A percentile compares a stretch with the other conserved stretches of the same genome.
Evolutionary conservation across 2,329 filamentous ascomycete genomes (phyloP).

Genomic region (Penicillium crustosum): DNA sequence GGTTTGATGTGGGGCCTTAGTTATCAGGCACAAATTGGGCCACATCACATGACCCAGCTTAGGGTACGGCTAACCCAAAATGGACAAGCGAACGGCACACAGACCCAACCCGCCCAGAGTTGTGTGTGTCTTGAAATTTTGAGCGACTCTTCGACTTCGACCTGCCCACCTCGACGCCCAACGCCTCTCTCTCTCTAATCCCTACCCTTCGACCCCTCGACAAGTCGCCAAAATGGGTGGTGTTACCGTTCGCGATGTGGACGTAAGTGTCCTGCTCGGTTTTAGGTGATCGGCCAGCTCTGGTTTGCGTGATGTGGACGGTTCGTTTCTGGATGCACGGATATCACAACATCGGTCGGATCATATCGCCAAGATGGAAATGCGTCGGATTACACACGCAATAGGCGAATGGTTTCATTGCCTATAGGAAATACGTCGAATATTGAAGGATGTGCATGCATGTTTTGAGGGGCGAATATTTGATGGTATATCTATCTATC

Average conservation of each 20-base stretch:
- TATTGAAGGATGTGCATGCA: slow-evolving; percentile 7
- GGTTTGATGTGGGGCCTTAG: neutral
- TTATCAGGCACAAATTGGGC: neutral
- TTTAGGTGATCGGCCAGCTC: slow-evolving; percentile 18
- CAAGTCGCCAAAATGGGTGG: slow-evolving; percentile 62
- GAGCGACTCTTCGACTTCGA: slow-evolving; percentile 40
- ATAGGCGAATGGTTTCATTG: slow-evolving; percentile 1
- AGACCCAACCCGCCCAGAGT: slow-evolving; percentile 34
- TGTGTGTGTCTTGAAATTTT: slow-evolving; percentile 41
- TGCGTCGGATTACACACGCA: slow-evolving; percentile 5
- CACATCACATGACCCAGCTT: slow-evolving; percentile 23
- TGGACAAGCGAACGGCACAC: slow-evolving; percentile 45
- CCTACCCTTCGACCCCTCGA: slow-evolving; percentile 34
- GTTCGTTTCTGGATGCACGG: slow-evolving; percentile 23
- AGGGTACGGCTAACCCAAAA: slow-evolving; percentile 44
- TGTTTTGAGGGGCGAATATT: slow-evolving; percentile 7
- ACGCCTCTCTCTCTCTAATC: slow-evolving; percentile 29
- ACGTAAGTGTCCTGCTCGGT: slow-evolving; percentile 48
- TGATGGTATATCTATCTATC: neutral
- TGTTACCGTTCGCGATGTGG: slow-evolving; percentile 67
- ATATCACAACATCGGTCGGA: slow-evolving; percentile 10
- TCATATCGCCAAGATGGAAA: slow-evolving; percentile 11
- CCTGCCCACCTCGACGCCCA: slow-evolving; percentile 40
- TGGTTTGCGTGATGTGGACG: slow-evolving; percentile 17
- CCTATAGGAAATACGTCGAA: neutral